These are phyloP conservation scores for Fusarium protoensiforme DNA, from an alignment of 2,329 filamentous ascomycete genomes.

Conservation along the genomic window DNA sequence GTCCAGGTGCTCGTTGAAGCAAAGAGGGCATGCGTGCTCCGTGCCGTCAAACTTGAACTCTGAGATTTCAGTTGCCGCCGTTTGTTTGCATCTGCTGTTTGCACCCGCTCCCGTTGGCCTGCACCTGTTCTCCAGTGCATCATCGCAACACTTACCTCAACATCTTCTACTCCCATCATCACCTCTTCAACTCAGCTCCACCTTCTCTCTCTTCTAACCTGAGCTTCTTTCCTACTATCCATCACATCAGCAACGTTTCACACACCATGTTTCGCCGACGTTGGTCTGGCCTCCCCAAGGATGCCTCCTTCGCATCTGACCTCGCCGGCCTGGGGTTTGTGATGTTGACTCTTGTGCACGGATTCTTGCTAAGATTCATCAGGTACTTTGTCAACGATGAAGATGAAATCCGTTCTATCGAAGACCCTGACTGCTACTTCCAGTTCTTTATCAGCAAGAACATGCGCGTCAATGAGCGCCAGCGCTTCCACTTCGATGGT, in stretches of 20 bases:
- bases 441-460: slow-evolving; percentile 80
- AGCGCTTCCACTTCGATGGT: slow-evolving; percentile 81
- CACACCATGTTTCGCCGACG: slow-evolving; percentile 77
- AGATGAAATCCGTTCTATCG: slow-evolving; percentile 79
- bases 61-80: not conserved
- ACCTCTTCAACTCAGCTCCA: not conserved
- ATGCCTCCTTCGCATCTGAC: slow-evolving; percentile 73
- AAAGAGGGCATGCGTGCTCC: not conserved
- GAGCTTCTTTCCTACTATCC: too few relatives aligned
- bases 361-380: not conserved
- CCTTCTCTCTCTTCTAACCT: not conserved
- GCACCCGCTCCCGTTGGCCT: slow-evolving; percentile 11
- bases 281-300: slow-evolving; percentile 74
- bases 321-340: slow-evolving; percentile 77
- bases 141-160: not conserved
- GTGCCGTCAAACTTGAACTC: not conserved
- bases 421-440: slow-evolving; percentile 76
- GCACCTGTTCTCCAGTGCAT: not conserved
- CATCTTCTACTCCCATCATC: not conserved
- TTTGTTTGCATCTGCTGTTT: slow-evolving; percentile 11
- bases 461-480: slow-evolving; percentile 79
- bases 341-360: not conserved
- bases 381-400: slow-evolving; percentile 84
- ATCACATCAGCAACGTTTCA: not conserved
- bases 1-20: not conserved